Evolutionary conservation across 1,139 yeast species (phyloP).

Genomic region (Dujonia santamariae): DNA sequence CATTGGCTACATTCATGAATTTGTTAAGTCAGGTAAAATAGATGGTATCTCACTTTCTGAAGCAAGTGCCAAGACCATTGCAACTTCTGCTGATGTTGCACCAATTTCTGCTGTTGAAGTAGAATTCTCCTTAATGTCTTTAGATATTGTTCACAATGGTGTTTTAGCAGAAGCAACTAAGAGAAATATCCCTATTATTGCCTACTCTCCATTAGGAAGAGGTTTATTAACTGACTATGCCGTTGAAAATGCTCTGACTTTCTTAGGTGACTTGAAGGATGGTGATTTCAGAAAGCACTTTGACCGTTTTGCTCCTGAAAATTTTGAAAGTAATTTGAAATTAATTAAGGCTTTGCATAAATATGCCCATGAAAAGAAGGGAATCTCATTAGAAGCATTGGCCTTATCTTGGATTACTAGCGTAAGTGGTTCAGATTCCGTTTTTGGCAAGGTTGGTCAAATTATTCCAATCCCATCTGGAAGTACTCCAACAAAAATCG

Average conservation of each 20-base stretch:
- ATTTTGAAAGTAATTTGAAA: slow-evolving; percentile 47
- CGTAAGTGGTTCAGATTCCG: slow-evolving; percentile 25
- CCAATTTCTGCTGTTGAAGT: slow-evolving; percentile 70
- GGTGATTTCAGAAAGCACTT: slow-evolving; percentile 53
- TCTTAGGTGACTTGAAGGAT: slow-evolving; percentile 38
- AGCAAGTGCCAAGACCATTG: slow-evolving; percentile 57
- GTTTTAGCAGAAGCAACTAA: slow-evolving; percentile 50
- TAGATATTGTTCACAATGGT: slow-evolving; percentile 59
- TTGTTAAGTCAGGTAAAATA: slow-evolving; percentile 52
- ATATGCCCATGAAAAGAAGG: slow-evolving; percentile 45
- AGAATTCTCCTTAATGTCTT: slow-evolving; percentile 68
- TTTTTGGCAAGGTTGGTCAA: slow-evolving; percentile 44
- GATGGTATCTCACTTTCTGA: slow-evolving; percentile 73
- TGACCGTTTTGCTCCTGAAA: slow-evolving; percentile 61
- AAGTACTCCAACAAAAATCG: slow-evolving; percentile 49
- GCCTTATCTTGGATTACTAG: slow-evolving; percentile 71
- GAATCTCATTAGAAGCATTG: slow-evolving; percentile 59
- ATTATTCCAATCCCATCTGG: slow-evolving; percentile 81
- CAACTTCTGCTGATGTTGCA: slow-evolving; percentile 46
- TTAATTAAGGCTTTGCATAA: slow-evolving; percentile 42
- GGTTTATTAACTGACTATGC: slow-evolving; percentile 68
- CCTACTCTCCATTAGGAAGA: slow-evolving; percentile 81
- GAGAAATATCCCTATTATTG: slow-evolving; percentile 58
- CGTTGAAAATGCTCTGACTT: slow-evolving; percentile 35
- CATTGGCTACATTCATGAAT: slow-evolving; percentile 47